Percentiles rank a stretch among this genome's conserved stretches.
phyloP scores from a whole-genome alignment of 2,329 filamentous ascomycete genomes.

The Berkeleyomyces basicola region DNA sequence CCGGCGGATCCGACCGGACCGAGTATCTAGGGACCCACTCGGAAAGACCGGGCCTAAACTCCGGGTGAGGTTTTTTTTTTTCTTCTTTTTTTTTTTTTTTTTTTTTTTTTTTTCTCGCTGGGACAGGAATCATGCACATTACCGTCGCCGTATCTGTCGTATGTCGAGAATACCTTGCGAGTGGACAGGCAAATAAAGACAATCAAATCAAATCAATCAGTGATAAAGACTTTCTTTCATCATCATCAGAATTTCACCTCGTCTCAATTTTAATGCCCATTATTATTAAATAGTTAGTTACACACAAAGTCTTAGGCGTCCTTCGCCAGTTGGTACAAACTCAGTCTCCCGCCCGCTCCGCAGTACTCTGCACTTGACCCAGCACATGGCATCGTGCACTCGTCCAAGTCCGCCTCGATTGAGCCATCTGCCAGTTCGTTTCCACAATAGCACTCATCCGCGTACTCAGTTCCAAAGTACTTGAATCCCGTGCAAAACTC shows the following conservation, averaged over 20 bases:
- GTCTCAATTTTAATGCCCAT: too few relatives aligned
- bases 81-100: background rate
- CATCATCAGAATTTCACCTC: too few relatives aligned
- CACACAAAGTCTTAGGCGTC: background rate
- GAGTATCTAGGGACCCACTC: too few relatives aligned
- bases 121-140: too few relatives aligned
- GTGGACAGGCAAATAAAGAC: too few relatives aligned
- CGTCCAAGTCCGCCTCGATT: slow-evolving; percentile 18
- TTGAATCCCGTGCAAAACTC: slow-evolving; percentile 19
- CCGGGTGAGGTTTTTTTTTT: background rate
- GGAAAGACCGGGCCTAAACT: too few relatives aligned
- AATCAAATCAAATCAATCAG: too few relatives aligned
- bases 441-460: slow-evolving; percentile 25
- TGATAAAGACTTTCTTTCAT: too few relatives aligned
- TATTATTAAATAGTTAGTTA: background rate
- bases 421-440: slow-evolving; percentile 19
- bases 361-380: slow-evolving; percentile 25
- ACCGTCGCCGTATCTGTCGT: too few relatives aligned
- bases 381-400: slow-evolving; percentile 27
- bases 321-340: slow-evolving; percentile 17
- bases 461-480: slow-evolving; percentile 25
- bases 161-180: too few relatives aligned
- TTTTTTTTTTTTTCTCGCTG: background rate
- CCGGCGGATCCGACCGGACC: too few relatives aligned
- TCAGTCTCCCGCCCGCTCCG: slow-evolving; percentile 25